Evolutionary conservation across 257 asterid genomes (phyloP), one percentile per base, ranked within the genome.

Genomic region (Nicotiana attenuata): DNA sequence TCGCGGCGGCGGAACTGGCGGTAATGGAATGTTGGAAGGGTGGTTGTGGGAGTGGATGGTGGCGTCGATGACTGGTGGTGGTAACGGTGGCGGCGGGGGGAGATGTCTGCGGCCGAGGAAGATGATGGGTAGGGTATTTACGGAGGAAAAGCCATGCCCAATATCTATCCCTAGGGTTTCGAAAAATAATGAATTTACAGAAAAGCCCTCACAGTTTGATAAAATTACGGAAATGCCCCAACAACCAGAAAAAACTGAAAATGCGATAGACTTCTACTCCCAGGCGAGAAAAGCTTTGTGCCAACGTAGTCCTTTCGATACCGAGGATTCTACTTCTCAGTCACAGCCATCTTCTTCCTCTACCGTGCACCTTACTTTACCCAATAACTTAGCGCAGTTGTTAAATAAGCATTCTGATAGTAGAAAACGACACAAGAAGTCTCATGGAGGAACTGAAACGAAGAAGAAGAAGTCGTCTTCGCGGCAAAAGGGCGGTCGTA

Each of bases 241-340:
- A 81, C 78, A 86, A 45, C 75, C 60, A 28, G 28, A 26, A 4
- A 84, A 56, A 59, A n/a, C 85, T 78, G 29, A 78, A 47, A 63
- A 83, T 84, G 90, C 84, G 82, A 45, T 89, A 56, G 94, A 92
- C 87, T 91, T 88, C 47, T 96, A 82, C 67, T 75, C 92, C 9
- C 99, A 94, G 86, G 98, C 98, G 83, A 86, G 88, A 11, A 96
- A 96, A 84, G 88, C 93, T 6, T 92, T 96, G 57, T 88, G 94
- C 22, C 85, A 89, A 80, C 92, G 94, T 78, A 89, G 93, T 63
- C 97, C 98, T 8, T 96, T 90, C 20, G 93, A 91, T 86, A 88
- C 89, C 4, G 97, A 90, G 57, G 98, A 85, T 4, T 41, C 85
- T 59, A 35, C 83, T 83, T 10, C 81, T 76, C 59, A 71, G 35